Percentiles rank a stretch among this genome's conserved stretches.
Evolutionary conservation across 306 rosid species (phyloP).

Genomic region (Citrullus mucosospermus): DNA sequence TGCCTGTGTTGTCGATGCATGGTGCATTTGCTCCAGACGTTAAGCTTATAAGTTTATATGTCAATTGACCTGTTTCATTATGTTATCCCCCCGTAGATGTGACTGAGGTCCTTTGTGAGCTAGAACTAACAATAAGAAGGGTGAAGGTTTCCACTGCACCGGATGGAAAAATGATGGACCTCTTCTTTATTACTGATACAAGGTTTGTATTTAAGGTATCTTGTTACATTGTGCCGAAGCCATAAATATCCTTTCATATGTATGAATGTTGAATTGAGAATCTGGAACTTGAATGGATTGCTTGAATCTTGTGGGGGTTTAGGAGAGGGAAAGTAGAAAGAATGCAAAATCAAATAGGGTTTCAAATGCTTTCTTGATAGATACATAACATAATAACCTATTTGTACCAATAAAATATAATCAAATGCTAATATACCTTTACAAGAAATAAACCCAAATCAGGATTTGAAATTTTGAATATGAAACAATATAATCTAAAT

Average conservation of each 20-base stretch:
- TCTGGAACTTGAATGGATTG: neutral
- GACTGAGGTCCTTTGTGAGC: conserved; percentile 39
- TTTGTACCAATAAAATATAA: neutral
- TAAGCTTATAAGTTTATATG: neutral
- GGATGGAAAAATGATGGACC: conserved; percentile 51
- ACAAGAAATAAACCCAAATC: neutral
- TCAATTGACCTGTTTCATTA: neutral
- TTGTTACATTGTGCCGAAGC: neutral
- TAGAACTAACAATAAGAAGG: conserved; percentile 41
- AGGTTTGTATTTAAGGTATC: conserved; percentile 25
- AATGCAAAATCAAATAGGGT: neutral
- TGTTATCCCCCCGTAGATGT: conserved; percentile 23
- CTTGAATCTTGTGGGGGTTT: neutral
- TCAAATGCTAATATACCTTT: neutral
- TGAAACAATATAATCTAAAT: neutral
- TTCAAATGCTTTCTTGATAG: neutral
- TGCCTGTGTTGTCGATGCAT: neutral
- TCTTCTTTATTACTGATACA: conserved; percentile 44
- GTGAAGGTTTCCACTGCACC: conserved; percentile 54
- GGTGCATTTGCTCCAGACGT: neutral
- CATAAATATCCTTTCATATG: neutral
- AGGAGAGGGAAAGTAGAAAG: no score
- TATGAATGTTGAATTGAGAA: neutral
- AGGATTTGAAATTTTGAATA: no score
- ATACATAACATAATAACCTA: neutral